Percentiles rank a stretch among this genome's conserved stretches.
phyloP scores from a whole-genome alignment of 805 yeast genomes.

The Ogataea paradorogensis region DNA sequence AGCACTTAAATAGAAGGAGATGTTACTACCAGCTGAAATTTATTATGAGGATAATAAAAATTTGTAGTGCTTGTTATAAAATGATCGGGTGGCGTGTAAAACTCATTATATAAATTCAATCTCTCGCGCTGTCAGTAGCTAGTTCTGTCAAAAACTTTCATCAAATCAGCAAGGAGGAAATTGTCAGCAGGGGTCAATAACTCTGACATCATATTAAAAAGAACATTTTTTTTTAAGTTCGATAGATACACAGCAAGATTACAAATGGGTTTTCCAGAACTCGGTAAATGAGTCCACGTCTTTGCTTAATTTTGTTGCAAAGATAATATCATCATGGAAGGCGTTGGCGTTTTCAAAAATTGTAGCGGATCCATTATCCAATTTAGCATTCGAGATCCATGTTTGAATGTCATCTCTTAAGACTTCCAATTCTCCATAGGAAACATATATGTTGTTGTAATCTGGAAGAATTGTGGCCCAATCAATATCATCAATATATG shows the following conservation, averaged over 20 bases:
- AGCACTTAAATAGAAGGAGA: not conserved
- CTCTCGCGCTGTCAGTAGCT: not conserved
- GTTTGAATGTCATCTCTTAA: conserved; percentile 1
- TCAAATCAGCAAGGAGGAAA: not conserved
- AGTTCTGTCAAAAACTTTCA: not conserved
- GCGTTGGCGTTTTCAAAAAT: conserved; percentile 1
- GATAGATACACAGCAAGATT: too few species aligned
- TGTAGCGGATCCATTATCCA: not conserved
- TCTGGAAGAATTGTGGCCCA: conserved; percentile 5
- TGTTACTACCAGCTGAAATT: not conserved
- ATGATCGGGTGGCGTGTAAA: not conserved
- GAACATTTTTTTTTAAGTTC: not conserved
- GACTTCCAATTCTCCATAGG: conserved; percentile 10
- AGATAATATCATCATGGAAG: conserved; percentile 4
- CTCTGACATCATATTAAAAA: not conserved
- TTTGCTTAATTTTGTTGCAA: not conserved
- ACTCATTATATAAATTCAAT: not conserved
- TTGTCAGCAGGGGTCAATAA: not conserved
- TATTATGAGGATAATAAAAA: not conserved
- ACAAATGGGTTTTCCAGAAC: too few species aligned
- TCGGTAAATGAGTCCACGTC: too few species aligned
- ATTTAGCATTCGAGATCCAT: not conserved
- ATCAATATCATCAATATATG: conserved; percentile 4
- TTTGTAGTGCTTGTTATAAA: not conserved
- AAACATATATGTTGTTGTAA: conserved; percentile 1